Conservation (phyloP, 306 rosid genomes). For the Begonia masoniana region DNA sequence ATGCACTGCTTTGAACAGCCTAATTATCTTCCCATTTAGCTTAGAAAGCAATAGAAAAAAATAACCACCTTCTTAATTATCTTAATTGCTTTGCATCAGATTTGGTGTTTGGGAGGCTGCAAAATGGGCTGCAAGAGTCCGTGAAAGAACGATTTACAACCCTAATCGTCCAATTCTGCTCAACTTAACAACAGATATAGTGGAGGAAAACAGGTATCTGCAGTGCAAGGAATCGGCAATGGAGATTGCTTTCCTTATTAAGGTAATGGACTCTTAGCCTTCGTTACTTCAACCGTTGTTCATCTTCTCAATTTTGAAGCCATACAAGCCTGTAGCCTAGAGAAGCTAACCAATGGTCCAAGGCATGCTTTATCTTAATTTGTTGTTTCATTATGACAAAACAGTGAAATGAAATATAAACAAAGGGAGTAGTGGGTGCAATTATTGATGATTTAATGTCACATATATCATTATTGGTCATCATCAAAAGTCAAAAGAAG, state of each 20-base stretch:
- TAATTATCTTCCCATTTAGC: too few relatives aligned
- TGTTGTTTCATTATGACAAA: too few relatives aligned
- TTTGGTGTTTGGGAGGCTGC: constrained; percentile 98
- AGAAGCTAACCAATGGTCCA: too few relatives aligned
- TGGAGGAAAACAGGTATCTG: constrained; percentile 85
- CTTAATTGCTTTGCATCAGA: constrained; percentile 21
- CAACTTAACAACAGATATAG: constrained; percentile 63
- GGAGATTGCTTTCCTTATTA: constrained; percentile 71
- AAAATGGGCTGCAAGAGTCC: constrained; percentile 85
- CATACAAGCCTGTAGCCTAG: too few relatives aligned
- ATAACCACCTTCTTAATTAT: not conserved
- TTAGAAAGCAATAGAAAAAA: not conserved
- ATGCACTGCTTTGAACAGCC: too few relatives aligned
- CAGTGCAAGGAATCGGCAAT: constrained; percentile 88
- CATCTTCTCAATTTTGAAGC: too few relatives aligned
- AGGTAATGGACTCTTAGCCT: constrained; percentile 49
- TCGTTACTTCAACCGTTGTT: not conserved
- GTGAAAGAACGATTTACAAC: constrained; percentile 51
- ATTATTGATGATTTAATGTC: too few relatives aligned
- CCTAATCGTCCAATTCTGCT: constrained; percentile 62
- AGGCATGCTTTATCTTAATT: too few relatives aligned
- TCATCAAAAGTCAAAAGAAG: too few relatives aligned
- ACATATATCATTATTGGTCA: too few relatives aligned
- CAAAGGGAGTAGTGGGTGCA: too few relatives aligned
- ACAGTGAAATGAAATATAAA: too few relatives aligned